Evolutionary conservation across 352 stramenopile genomes (phyloP).

Genomic region (Pythium dissotocum): DNA sequence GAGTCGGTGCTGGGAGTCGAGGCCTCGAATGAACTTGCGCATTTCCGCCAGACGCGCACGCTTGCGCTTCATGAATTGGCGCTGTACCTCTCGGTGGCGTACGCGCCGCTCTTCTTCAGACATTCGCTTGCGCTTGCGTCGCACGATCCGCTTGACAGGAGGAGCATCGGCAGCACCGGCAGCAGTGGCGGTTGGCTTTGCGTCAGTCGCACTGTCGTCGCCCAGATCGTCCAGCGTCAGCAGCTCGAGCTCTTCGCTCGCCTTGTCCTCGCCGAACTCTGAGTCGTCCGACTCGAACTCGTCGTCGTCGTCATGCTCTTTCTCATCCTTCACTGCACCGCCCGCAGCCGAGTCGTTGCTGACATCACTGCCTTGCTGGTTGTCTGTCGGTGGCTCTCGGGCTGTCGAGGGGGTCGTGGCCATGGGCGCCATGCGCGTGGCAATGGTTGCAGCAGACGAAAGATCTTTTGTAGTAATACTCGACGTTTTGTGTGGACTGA

Average conservation of each 20-base stretch:
- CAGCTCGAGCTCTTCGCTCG: constrained; percentile 12
- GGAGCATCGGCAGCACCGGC: neutral
- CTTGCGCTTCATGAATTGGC: constrained; percentile 31
- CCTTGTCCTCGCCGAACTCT: neutral
- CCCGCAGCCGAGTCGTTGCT: neutral
- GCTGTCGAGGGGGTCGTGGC: neutral
- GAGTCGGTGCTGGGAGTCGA: constrained; percentile 18
- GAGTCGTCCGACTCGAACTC: constrained; percentile 4
- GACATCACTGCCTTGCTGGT: neutral
- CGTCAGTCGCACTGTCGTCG: neutral
- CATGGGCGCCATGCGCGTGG: neutral
- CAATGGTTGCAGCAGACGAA: neutral
- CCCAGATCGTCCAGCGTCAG: constrained; percentile 5
- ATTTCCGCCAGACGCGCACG: constrained; percentile 20
- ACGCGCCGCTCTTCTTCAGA: constrained; percentile 19
- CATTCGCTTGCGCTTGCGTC: constrained; percentile 24
- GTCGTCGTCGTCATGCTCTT: neutral
- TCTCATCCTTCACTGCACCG: neutral
- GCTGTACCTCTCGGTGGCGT: constrained; percentile 28
- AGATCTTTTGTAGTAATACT: neutral
- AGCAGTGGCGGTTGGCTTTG: neutral
- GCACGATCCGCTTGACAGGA: constrained; percentile 16
- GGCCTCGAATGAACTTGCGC: constrained; percentile 14
- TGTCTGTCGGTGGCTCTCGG: neutral
- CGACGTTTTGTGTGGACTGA: neutral